Evolutionary conservation across 2,329 filamentous ascomycete genomes (phyloP).

Genomic region (Cladosporium colombiae): DNA sequence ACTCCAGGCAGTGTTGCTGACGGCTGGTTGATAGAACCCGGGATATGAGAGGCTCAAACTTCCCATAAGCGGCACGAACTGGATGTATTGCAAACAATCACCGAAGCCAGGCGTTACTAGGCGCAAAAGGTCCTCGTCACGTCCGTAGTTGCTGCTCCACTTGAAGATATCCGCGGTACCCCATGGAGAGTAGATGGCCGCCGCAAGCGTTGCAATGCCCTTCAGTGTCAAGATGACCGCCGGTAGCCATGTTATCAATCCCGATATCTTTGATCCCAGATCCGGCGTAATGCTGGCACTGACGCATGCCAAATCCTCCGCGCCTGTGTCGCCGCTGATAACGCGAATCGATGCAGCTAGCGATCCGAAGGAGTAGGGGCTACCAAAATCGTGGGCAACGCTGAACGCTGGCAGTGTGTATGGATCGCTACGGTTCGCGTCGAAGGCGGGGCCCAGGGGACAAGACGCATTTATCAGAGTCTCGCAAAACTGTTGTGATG

Average conservation of each 20-base stretch:
- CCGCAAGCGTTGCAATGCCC: conserved; percentile 77
- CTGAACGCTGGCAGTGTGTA: conserved; percentile 69
- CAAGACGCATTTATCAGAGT: conserved; percentile 62
- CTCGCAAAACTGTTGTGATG: conserved; percentile 65
- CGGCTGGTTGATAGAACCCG: conserved; percentile 88
- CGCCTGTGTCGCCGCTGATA: conserved; percentile 68
- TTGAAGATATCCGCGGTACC: conserved; percentile 86
- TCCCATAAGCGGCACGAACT: conserved; percentile 88
- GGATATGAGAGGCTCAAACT: conserved; percentile 85
- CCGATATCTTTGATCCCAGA: conserved; percentile 68
- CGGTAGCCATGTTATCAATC: conserved; percentile 73
- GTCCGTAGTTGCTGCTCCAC: conserved; percentile 97
- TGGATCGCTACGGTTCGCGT: conserved; percentile 55
- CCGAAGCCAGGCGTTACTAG: conserved; percentile 95
- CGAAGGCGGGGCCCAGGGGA: conserved; percentile 74
- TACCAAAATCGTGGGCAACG: conserved; percentile 71
- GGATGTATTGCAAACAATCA: conserved; percentile 95
- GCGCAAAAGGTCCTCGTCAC: conserved; percentile 86
- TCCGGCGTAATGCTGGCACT: conserved; percentile 82
- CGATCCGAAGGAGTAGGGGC: conserved; percentile 84
- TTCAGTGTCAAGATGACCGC: conserved; percentile 76
- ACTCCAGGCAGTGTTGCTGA: conserved; percentile 88
- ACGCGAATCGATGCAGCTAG: conserved; percentile 73
- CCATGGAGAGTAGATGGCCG: conserved; percentile 90
- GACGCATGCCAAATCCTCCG: conserved; percentile 73